Percentiles rank a stretch among this genome's conserved stretches.
phyloP scores from a whole-genome alignment of 108 stramenopile species.

The Skeletonema menzelii region DNA sequence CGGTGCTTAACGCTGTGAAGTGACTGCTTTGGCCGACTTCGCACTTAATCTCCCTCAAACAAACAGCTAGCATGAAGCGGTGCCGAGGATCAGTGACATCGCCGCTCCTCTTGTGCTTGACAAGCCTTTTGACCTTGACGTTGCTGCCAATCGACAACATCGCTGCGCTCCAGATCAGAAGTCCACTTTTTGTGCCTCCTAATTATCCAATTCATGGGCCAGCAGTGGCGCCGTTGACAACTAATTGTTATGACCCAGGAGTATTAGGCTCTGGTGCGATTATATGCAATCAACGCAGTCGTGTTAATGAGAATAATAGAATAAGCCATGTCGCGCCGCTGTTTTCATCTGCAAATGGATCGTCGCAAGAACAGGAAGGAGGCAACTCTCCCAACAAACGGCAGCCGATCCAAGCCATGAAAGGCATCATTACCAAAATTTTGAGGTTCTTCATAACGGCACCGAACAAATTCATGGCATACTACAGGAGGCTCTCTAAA shows the following conservation, averaged over 20 bases:
- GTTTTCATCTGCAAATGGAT: constrained; percentile 1
- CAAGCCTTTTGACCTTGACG: neutral
- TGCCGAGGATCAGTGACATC: neutral
- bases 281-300: neutral
- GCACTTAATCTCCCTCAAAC: neutral
- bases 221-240: neutral
- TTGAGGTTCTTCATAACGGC: constrained; percentile 5
- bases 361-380: neutral
- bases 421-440: constrained; percentile 7
- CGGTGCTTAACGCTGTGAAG: no score
- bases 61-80: neutral
- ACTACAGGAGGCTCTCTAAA: constrained; percentile 9
- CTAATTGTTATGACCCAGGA: neutral
- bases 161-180: neutral
- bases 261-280: neutral
- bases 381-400: constrained; percentile 5
- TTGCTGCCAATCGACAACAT: neutral
- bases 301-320: neutral
- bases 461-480: constrained; percentile 18
- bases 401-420: constrained; percentile 1
- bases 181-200: neutral
- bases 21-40: no score
- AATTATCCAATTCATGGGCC: neutral
- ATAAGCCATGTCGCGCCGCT: neutral
- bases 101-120: neutral